Conservation (phyloP, 2,329 filamentous ascomycete species). For the Trichoderma sp. region DNA sequence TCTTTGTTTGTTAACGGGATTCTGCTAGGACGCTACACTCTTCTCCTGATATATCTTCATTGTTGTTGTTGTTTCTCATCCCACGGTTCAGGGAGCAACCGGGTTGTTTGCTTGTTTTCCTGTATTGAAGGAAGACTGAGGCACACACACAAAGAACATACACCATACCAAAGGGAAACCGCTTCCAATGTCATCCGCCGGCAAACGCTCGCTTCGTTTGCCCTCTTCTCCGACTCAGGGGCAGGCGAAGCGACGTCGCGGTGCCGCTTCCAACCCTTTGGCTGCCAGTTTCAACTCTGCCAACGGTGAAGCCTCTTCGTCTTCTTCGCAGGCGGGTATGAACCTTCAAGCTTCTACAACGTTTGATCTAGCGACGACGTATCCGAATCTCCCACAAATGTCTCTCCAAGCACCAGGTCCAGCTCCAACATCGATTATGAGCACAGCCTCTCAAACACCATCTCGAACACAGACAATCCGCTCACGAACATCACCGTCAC, state of each 20-base stretch:
- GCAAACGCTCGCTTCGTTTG: constrained; percentile 1
- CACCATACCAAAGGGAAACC: not conserved
- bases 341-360: not conserved
- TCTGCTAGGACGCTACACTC: not conserved
- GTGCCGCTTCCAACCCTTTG: not conserved
- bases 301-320: not conserved
- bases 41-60: not conserved
- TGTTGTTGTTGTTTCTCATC: not conserved
- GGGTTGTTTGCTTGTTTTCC: not conserved
- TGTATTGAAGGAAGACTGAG: not conserved
- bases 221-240: not conserved
- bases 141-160: not conserved
- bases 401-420: not conserved
- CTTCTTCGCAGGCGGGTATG: not conserved
- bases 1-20: not conserved
- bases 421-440: not conserved
- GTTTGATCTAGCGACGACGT: not conserved
- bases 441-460: not conserved
- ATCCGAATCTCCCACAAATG: not conserved
- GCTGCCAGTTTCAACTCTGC: not conserved
- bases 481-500: not conserved
- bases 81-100: not conserved
- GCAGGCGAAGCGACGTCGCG: constrained; percentile 7
- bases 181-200: not conserved
- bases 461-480: not conserved